phyloP scores from a whole-genome alignment of 2,329 filamentous ascomycete genomes.

The Sclerotinia minor region DNA sequence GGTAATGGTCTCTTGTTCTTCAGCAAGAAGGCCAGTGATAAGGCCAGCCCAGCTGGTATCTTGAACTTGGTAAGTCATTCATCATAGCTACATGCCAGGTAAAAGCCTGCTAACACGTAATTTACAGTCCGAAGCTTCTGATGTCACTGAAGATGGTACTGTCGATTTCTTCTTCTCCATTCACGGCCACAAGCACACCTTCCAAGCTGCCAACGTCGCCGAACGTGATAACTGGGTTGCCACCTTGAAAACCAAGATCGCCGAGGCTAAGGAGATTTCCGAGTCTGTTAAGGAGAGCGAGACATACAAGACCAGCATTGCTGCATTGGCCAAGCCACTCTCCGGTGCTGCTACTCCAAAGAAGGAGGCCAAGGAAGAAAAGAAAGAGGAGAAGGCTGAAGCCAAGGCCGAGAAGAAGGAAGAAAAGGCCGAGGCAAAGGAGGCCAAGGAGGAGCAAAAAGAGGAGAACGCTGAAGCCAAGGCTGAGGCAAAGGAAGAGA shows the following conservation, averaged over 20 bases:
- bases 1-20: slow-evolving; percentile 95
- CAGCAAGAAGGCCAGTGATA: slow-evolving; percentile 73
- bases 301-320: slow-evolving; percentile 70
- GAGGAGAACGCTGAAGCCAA: slow-evolving; percentile 37
- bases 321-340: slow-evolving; percentile 45
- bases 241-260: slow-evolving; percentile 77
- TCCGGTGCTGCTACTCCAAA: slow-evolving; percentile 42
- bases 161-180: slow-evolving; percentile 85
- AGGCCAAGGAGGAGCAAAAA: slow-evolving; percentile 44
- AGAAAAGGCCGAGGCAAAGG: slow-evolving; percentile 45
- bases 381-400: slow-evolving; percentile 39
- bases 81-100: background rate
- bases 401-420: slow-evolving; percentile 40
- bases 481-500: slow-evolving; percentile 42
- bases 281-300: slow-evolving; percentile 74
- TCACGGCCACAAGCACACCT: slow-evolving; percentile 87
- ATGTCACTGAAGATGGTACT: slow-evolving; percentile 70
- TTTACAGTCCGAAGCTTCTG: slow-evolving; percentile 56
- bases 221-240: slow-evolving; percentile 93
- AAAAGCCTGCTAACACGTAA: slow-evolving; percentile 38
- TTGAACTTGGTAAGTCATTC: slow-evolving; percentile 73
- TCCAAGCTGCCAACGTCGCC: slow-evolving; percentile 73
- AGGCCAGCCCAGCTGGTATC: slow-evolving; percentile 75
- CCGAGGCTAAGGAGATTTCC: slow-evolving; percentile 80
- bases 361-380: slow-evolving; percentile 42